phyloP scores from a whole-genome alignment of 768 basidiomycete species.

The Lentinula sp. region DNA sequence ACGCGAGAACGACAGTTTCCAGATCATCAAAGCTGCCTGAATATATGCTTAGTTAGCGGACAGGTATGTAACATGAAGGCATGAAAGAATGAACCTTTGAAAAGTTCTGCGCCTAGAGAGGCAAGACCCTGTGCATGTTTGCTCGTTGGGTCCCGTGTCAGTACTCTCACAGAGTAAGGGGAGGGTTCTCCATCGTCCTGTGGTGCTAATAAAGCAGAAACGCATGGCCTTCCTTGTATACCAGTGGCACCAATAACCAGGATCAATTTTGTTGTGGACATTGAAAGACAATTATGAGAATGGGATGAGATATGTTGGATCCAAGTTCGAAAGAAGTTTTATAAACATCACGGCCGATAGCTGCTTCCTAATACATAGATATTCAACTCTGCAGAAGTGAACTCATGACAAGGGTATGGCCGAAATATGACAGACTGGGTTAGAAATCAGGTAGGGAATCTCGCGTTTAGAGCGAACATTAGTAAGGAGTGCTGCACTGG shows the following conservation, averaged over 20 bases:
- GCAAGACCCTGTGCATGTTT: conserved; percentile 27
- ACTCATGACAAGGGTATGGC: not conserved
- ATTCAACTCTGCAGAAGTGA: not conserved
- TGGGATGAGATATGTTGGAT: not conserved
- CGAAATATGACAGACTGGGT: too few relatives aligned
- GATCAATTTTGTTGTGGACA: conserved; percentile 25
- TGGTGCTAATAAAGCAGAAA: conserved; percentile 29
- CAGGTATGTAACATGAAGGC: not conserved
- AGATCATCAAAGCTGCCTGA: conserved; percentile 29
- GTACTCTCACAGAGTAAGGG: conserved; percentile 34
- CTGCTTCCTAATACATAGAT: not conserved
- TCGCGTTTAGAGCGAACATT: too few relatives aligned
- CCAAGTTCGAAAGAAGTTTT: not conserved
- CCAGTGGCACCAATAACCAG: conserved; percentile 42
- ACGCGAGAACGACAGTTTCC: conserved; percentile 19
- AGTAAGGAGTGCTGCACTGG: too few relatives aligned
- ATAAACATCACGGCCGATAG: not conserved
- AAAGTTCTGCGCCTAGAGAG: conserved; percentile 24
- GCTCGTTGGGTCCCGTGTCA: conserved; percentile 29
- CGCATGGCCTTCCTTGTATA: conserved; percentile 35
- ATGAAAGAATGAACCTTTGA: not conserved
- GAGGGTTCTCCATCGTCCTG: conserved; percentile 29
- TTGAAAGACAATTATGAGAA: not conserved
- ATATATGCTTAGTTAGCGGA: not conserved
- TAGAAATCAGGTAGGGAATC: too few relatives aligned